A percentile compares a stretch with the other conserved stretches of the same genome.
phyloP scores from a whole-genome alignment of 2,329 filamentous ascomycete genomes.

The Epicoccum sorghinum region DNA sequence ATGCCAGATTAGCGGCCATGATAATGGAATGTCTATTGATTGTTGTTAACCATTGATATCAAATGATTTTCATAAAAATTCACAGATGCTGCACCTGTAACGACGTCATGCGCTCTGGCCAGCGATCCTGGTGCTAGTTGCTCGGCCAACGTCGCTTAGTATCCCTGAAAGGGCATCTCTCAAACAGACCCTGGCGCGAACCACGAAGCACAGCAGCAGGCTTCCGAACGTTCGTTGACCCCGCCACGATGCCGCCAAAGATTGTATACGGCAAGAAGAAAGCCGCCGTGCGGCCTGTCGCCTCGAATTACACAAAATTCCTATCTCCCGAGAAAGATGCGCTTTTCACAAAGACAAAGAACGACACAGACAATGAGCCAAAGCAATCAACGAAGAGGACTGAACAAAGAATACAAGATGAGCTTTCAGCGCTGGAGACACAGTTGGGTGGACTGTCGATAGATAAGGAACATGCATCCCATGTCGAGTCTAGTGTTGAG shows the following conservation, averaged over 20 bases:
- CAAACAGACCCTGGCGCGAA: slow-evolving; percentile 19
- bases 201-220: slow-evolving; percentile 2
- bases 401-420: slow-evolving; percentile 10
- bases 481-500: background rate
- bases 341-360: slow-evolving; percentile 8
- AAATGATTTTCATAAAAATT: background rate
- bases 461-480: background rate
- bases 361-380: background rate
- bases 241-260: slow-evolving; percentile 28
- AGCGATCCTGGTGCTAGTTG: slow-evolving; percentile 1
- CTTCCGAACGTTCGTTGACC: slow-evolving; percentile 7
- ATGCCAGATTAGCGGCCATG: slow-evolving; percentile 12
- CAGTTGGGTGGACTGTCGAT: slow-evolving; percentile 8
- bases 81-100: background rate
- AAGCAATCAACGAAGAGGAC: slow-evolving; percentile 1
- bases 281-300: background rate
- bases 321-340: slow-evolving; percentile 36
- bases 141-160: slow-evolving; percentile 16
- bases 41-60: background rate
- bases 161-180: slow-evolving; percentile 13
- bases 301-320: slow-evolving; percentile 31
- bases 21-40: slow-evolving; percentile 11
- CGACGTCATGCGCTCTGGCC: slow-evolving; percentile 10
- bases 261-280: slow-evolving; percentile 33
- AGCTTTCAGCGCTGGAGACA: slow-evolving; percentile 8